Conservation (phyloP, 768 basidiomycete genomes). For the Tylopilus sp. region DNA sequence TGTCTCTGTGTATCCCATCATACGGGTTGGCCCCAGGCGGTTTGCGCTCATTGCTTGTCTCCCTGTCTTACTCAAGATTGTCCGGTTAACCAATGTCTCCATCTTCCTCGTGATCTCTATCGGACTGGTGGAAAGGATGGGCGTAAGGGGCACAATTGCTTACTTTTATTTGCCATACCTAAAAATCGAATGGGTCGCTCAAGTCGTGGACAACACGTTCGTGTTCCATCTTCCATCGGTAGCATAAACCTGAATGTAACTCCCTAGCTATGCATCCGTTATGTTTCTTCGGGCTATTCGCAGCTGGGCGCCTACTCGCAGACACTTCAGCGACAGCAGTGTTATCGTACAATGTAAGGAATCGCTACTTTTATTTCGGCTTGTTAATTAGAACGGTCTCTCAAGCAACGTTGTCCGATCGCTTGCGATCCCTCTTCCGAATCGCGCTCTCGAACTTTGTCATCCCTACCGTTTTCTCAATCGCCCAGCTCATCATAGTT, state of each 20-base stretch:
- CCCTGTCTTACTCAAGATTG: neutral
- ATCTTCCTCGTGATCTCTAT: neutral
- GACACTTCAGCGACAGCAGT: neutral
- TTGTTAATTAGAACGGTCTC: too few relatives aligned
- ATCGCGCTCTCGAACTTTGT: neutral
- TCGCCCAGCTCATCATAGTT: neutral
- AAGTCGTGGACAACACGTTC: neutral
- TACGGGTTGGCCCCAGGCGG: neutral
- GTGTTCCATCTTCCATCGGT: neutral
- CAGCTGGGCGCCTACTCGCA: neutral
- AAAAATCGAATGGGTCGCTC: neutral
- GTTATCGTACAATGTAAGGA: neutral
- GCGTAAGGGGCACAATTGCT: neutral
- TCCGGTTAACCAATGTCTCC: neutral
- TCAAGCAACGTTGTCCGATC: neutral
- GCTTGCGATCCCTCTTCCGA: neutral
- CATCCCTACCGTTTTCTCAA: neutral
- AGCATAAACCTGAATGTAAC: neutral
- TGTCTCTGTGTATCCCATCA: neutral
- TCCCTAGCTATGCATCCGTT: neutral
- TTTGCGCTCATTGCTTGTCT: neutral
- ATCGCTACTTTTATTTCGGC: neutral
- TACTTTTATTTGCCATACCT: neutral
- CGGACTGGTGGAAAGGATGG: neutral
- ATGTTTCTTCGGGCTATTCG: neutral